A percentile compares a stretch with the other conserved stretches of the same genome.
Evolutionary conservation across 345 rosid species (phyloP).

Genomic region (Cardiospermum halicacabum): DNA sequence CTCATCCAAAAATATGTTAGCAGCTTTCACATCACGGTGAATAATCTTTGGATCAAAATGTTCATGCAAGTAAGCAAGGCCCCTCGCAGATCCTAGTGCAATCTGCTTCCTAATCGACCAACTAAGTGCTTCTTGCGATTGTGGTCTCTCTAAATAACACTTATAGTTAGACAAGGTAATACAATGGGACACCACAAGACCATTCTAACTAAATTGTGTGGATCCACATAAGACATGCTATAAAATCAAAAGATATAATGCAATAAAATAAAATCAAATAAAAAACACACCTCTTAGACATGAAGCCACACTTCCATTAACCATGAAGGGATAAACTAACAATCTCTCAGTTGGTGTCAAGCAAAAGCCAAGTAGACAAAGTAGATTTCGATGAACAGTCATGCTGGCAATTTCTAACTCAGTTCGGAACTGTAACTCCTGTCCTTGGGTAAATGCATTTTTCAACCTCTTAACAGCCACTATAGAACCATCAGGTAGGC

Average conservation of each 20-base stretch:
- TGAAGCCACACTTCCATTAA: conserved; percentile 93
- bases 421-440: conserved; percentile 87
- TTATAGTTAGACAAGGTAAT: conserved; percentile 10
- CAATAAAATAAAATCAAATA: conserved; percentile 14
- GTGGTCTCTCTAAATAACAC: conserved; percentile 46
- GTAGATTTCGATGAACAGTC: conserved; percentile 89
- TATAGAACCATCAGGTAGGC: conserved; percentile 66
- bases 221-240: too few species aligned
- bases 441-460: conserved; percentile 80
- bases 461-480: conserved; percentile 87
- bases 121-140: conserved; percentile 44
- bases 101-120: conserved; percentile 72
- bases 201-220: background rate
- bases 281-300: conserved; percentile 71
- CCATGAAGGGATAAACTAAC: conserved; percentile 86
- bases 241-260: too few species aligned
- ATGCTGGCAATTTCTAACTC: conserved; percentile 91
- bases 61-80: conserved; percentile 88
- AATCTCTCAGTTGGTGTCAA: conserved; percentile 92
- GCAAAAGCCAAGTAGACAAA: conserved; percentile 85
- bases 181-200: background rate
- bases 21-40: conserved; percentile 96
- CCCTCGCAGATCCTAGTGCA: conserved; percentile 85
- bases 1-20: conserved; percentile 88
- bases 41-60: conserved; percentile 93